These are phyloP conservation scores for Pseudocercospora crystallina DNA, from an alignment of 2,329 filamentous ascomycete genomes.

Conservation along the genomic window DNA sequence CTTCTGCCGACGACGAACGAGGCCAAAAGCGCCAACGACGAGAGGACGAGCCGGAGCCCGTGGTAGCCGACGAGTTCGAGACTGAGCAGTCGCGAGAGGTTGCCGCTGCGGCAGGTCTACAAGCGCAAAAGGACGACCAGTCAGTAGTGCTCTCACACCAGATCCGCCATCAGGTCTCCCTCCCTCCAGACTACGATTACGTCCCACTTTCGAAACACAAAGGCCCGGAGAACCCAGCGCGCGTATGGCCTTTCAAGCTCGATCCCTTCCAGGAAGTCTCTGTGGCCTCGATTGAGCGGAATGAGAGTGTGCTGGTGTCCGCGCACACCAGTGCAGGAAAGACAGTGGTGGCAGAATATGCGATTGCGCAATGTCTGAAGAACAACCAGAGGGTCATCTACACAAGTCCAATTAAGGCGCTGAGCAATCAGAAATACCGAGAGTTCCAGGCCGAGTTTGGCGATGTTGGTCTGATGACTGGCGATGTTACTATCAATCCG, in stretches of 20 bases:
- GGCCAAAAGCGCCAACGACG: slow-evolving; percentile 64
- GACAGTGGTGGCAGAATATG: slow-evolving; percentile 97
- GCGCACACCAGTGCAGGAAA: slow-evolving; percentile 98
- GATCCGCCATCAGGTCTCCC: slow-evolving; percentile 94
- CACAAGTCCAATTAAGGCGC: slow-evolving; percentile 96
- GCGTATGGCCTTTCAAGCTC: slow-evolving; percentile 82
- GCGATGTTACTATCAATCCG: slow-evolving; percentile 98
- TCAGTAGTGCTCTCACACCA: slow-evolving; percentile 89
- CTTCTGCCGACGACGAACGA: slow-evolving; percentile 44
- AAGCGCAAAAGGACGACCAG: slow-evolving; percentile 61
- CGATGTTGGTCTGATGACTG: slow-evolving; percentile 96
- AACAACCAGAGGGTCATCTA: slow-evolving; percentile 98
- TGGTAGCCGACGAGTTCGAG: slow-evolving; percentile 91
- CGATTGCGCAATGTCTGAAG: slow-evolving; percentile 94
- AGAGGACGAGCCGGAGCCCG: slow-evolving; percentile 68
- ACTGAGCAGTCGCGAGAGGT: slow-evolving; percentile 92
- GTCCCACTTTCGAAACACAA: slow-evolving; percentile 94
- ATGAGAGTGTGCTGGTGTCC: slow-evolving; percentile 94
- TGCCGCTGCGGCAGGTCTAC: slow-evolving; percentile 71
- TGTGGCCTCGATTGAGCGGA: slow-evolving; percentile 90
- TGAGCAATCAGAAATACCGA: slow-evolving; percentile 98
- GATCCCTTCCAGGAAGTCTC: slow-evolving; percentile 97
- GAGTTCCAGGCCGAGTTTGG: slow-evolving; percentile 95
- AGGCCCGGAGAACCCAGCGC: slow-evolving; percentile 80
- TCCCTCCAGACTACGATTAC: slow-evolving; percentile 75